phyloP scores from a whole-genome alignment of 176 grass and related monocot species.

The Thinopyrum elongatum region DNA sequence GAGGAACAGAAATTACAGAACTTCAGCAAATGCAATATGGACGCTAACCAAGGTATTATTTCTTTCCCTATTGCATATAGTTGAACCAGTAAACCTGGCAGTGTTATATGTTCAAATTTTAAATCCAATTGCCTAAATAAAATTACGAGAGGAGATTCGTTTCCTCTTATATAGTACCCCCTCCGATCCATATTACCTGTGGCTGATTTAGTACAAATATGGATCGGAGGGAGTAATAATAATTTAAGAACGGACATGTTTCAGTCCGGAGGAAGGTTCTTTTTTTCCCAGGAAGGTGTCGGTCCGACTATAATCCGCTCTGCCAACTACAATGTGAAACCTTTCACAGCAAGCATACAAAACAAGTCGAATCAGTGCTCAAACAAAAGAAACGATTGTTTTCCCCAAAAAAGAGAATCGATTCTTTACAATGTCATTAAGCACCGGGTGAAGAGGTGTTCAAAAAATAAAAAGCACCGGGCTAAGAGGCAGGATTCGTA shows the following conservation, averaged over 20 bases:
- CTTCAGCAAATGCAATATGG: neutral
- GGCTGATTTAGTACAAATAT: no score
- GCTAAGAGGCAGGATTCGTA: slow-evolving; percentile 18
- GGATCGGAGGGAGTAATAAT: no score
- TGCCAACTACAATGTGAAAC: neutral
- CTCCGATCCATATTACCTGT: no score
- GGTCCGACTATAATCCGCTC: neutral
- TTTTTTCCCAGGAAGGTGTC: neutral
- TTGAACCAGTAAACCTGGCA: neutral
- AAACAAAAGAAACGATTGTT: neutral
- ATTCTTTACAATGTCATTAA: neutral
- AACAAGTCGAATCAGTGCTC: neutral
- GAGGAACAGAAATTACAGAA: neutral
- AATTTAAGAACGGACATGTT: neutral
- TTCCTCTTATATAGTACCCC: neutral
- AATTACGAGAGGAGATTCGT: neutral
- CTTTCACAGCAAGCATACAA: neutral
- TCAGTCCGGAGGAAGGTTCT: neutral
- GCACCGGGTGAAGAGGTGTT: neutral
- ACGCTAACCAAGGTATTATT: neutral
- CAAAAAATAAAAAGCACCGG: neutral
- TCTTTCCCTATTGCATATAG: neutral
- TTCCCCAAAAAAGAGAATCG: neutral
- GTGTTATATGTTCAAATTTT: neutral
- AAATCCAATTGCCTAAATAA: neutral